Conservation (phyloP, 768 basidiomycete genomes). For the Strobilomyces echinocephalus region DNA sequence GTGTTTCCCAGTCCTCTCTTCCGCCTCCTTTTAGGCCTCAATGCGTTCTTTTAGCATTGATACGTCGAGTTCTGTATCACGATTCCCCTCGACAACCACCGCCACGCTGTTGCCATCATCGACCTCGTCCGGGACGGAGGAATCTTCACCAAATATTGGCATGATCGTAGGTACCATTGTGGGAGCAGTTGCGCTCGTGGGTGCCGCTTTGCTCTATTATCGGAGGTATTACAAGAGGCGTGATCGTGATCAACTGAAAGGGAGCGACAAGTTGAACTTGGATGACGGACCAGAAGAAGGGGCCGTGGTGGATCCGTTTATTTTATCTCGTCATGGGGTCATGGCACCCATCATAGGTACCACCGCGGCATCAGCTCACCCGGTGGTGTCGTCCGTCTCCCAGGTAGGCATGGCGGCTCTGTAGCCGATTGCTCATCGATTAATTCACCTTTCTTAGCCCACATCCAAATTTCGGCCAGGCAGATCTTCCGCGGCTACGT, state of each 20-base stretch:
- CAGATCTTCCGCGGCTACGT: not conserved
- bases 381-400: not conserved
- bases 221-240: not conserved
- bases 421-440: not conserved
- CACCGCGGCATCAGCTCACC: too few relatives aligned
- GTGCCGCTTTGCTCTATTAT: conserved; percentile 5
- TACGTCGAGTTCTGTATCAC: not conserved
- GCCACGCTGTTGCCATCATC: not conserved
- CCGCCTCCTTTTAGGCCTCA: too few relatives aligned
- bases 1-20: not conserved
- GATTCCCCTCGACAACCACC: not conserved
- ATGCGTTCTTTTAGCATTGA: not conserved
- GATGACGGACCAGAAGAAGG: not conserved
- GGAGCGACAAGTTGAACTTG: too few relatives aligned
- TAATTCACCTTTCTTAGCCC: too few relatives aligned
- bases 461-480: too few relatives aligned
- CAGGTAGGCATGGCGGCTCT: not conserved
- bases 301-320: conserved; percentile 5
- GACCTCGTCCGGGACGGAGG: not conserved
- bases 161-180: conserved; percentile 8
- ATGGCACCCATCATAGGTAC: not conserved
- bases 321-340: not conserved
- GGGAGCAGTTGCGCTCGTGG: not conserved
- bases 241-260: not conserved
- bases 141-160: not conserved